Conservation (phyloP, 352 stramenopile species). For the Phytophthora pinifolia region DNA sequence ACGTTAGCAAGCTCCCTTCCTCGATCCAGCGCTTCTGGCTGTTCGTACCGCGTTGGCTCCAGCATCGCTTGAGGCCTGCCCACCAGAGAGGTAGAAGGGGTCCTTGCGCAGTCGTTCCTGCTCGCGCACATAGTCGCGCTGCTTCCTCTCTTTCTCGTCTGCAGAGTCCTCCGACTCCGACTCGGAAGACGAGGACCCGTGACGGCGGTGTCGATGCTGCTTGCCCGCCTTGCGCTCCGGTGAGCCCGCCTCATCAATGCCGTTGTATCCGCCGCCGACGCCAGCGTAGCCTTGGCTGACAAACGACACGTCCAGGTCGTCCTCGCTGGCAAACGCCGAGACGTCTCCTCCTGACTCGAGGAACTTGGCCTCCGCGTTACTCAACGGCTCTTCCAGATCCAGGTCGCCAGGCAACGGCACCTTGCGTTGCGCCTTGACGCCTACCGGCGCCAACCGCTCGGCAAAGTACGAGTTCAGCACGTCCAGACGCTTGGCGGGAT, state of each 20-base stretch:
- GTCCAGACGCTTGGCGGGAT: constrained; percentile 45
- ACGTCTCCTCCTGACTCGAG: constrained; percentile 75
- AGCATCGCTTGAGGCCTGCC: constrained; percentile 31
- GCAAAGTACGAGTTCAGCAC: constrained; percentile 78
- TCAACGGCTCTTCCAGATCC: constrained; percentile 65
- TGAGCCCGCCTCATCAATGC: constrained; percentile 39
- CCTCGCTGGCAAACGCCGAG: constrained; percentile 56
- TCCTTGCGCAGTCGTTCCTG: constrained; percentile 75
- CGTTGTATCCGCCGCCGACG: constrained; percentile 33
- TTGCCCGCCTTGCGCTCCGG: constrained; percentile 51
- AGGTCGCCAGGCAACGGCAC: constrained; percentile 88
- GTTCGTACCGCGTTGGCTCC: constrained; percentile 34
- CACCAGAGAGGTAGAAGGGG: constrained; percentile 75
- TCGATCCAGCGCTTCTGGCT: neutral
- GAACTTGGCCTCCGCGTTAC: constrained; percentile 62
- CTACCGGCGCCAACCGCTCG: constrained; percentile 87
- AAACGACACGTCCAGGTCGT: constrained; percentile 85
- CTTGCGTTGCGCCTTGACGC: constrained; percentile 90
- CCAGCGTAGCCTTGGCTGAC: constrained; percentile 49
- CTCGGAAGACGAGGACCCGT: constrained; percentile 31
- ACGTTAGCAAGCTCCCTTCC: constrained; percentile 3
- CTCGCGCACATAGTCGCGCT: constrained; percentile 47
- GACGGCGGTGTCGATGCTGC: constrained; percentile 23
- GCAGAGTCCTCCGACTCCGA: constrained; percentile 37
- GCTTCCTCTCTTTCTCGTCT: constrained; percentile 42